Percentiles rank a stretch among this genome's conserved stretches.
Evolutionary conservation across 306 rosid genomes (phyloP).

Genomic region (Psophocarpus tetragonolobus): DNA sequence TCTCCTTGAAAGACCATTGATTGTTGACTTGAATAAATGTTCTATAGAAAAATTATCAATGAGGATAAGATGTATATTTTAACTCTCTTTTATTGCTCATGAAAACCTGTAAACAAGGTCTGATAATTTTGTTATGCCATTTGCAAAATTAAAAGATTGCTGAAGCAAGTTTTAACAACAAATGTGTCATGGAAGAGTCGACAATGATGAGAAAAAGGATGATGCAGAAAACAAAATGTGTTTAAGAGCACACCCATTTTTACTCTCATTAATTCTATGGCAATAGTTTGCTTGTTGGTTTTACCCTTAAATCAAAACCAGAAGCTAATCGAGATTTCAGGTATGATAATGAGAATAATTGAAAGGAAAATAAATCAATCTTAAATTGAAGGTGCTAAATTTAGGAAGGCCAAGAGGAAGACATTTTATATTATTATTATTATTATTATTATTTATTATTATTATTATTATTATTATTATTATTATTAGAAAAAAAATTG

Average conservation of each 20-base stretch:
- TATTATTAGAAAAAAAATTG: no score
- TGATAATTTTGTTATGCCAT: constrained; percentile 14
- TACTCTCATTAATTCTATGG: constrained; percentile 50
- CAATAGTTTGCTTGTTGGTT: constrained; percentile 37
- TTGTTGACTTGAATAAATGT: constrained; percentile 28
- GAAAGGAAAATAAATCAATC: background rate
- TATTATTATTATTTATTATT: no score
- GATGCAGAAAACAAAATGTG: constrained; percentile 36
- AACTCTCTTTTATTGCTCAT: constrained; percentile 3
- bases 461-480: no score
- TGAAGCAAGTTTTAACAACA: constrained; percentile 31
- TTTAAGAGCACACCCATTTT: constrained; percentile 50
- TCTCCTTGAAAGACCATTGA: background rate
- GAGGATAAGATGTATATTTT: background rate
- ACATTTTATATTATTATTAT: no score
- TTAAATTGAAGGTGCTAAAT: constrained; percentile 5
- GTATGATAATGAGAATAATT: constrained; percentile 24
- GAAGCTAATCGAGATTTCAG: constrained; percentile 57
- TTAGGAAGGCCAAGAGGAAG: constrained; percentile 27
- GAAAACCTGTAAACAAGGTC: background rate
- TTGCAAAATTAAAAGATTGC: constrained; percentile 31
- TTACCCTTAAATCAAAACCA: constrained; percentile 45
- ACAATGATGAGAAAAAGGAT: constrained; percentile 42
- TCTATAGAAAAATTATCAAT: constrained; percentile 25
- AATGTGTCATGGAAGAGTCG: constrained; percentile 37